Base-by-base conservation (phyloP, 352 stramenopile species). In the Globisporangium recalcitrans region DNA sequence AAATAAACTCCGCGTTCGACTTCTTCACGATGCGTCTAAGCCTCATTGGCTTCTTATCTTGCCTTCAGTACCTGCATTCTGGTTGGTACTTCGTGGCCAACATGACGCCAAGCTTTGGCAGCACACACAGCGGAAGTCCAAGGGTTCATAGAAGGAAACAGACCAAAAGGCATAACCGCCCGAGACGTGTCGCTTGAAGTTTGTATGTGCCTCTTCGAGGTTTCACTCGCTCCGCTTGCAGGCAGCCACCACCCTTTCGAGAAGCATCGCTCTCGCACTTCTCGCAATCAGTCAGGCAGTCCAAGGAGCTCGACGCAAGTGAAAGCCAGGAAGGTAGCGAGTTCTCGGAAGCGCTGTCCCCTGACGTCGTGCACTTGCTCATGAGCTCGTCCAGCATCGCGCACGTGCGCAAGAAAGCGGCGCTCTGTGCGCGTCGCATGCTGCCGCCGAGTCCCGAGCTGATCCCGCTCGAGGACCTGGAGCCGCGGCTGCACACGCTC, bases 381-480 rank as follows among this genome's bases (percentile, higher is more conserved):
- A 88, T 97, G 59, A 95, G 88, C 42, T 93, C 91, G 32, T 83
- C 80, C 34, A 97, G 93, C 48, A 97, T 96, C 52, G 82, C 93
- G 1, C 82, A 96, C 49, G 96, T 99, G 19, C 95, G 97, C 61
- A 99, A 99, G 83, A 99, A 99, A 79, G 95, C 96, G 0, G 96
- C 96, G 29, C 69, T 99, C 22, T 98, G 95, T 75, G 74, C 98
- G 9, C 76, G 98, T 21, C 84, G 95, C 42, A 83, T 99, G 44
- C 87, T 98, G 56, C 80, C 94, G 47, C 93, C 93, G 1, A 97
- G 91, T 72, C 93, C 94, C 4, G 95, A 98, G 69, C 77, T 97
- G 52, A 82, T 98, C 24, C 79, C 86, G 11, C 74, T 95, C 1
- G 82, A 91, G 22, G 80, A 90, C 48, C 74, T 91, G n/a, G 82